These are phyloP conservation scores for Gnomoniopsis sp. DNA, from an alignment of 2,329 filamentous ascomycete genomes.

Conservation along the genomic window DNA sequence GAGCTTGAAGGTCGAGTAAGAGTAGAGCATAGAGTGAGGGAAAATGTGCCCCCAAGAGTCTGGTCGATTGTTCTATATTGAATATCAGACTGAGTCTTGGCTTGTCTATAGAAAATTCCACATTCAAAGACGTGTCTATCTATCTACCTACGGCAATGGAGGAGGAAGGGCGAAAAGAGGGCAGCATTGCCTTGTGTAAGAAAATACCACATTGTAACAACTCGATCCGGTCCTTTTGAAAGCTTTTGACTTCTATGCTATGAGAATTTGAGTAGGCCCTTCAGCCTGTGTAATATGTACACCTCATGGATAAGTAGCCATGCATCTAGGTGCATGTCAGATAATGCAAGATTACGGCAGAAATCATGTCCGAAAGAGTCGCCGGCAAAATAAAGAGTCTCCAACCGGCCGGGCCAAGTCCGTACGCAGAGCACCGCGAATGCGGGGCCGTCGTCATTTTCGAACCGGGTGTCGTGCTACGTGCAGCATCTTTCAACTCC, in stretches of 20 bases:
- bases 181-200: constrained; percentile 10
- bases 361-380: not conserved
- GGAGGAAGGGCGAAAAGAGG: not conserved
- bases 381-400: not conserved
- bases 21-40: not conserved
- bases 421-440: not conserved
- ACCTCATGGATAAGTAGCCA: too few species aligned
- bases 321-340: too few species aligned
- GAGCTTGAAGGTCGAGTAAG: constrained; percentile 79
- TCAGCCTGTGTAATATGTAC: too few species aligned
- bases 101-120: not conserved
- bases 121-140: constrained; percentile 4
- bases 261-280: too few species aligned
- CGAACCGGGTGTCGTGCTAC: constrained; percentile 15
- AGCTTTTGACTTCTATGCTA: too few species aligned
- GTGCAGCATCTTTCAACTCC: constrained; percentile 2
- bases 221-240: too few species aligned
- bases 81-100: not conserved
- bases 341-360: too few species aligned
- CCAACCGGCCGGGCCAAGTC: not conserved
- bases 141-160: not conserved
- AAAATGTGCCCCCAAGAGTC: not conserved
- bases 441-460: constrained; percentile 16
- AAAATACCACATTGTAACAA: constrained; percentile 12
- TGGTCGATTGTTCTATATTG: not conserved